Evolutionary conservation across 148 eudicot genomes (phyloP).

Genomic region (Nepenthes mirabilis): DNA sequence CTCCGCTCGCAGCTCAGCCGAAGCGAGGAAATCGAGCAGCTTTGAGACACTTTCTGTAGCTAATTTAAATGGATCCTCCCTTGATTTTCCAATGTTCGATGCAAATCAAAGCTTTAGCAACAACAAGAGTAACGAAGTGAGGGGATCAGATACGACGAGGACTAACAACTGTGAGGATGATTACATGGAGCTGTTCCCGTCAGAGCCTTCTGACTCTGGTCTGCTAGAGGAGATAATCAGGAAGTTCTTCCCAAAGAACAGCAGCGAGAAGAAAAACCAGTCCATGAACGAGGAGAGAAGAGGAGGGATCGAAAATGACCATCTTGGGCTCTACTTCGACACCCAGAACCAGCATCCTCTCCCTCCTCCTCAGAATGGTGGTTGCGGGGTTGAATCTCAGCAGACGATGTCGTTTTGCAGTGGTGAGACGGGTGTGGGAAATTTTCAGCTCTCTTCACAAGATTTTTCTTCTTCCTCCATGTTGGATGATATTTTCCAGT

Average conservation of each 20-base stretch:
- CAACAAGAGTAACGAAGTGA: neutral
- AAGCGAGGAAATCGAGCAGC: neutral
- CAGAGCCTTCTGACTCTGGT: constrained; percentile 39
- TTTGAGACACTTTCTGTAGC: neutral
- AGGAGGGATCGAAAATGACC: constrained; percentile 2
- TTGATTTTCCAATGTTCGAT: neutral
- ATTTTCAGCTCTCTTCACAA: constrained; percentile 3
- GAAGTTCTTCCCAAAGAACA: constrained; percentile 40
- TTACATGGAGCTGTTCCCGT: constrained; percentile 21
- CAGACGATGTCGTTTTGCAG: neutral
- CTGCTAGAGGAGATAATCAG: constrained; percentile 29
- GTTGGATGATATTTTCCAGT: constrained; percentile 23
- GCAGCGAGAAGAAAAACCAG: constrained; percentile 4
- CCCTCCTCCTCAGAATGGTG: neutral
- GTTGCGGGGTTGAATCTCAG: neutral
- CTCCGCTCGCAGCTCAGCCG: neutral
- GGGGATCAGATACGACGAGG: neutral
- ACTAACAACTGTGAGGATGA: neutral
- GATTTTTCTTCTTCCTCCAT: neutral
- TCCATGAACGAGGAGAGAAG: neutral
- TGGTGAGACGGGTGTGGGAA: neutral
- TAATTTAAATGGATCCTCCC: neutral
- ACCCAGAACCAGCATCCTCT: neutral
- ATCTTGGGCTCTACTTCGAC: constrained; percentile 6
- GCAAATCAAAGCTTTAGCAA: neutral